These are phyloP conservation scores for Cyclaneusma minus DNA, from an alignment of 2,329 filamentous ascomycete species.

Conservation along the genomic window DNA sequence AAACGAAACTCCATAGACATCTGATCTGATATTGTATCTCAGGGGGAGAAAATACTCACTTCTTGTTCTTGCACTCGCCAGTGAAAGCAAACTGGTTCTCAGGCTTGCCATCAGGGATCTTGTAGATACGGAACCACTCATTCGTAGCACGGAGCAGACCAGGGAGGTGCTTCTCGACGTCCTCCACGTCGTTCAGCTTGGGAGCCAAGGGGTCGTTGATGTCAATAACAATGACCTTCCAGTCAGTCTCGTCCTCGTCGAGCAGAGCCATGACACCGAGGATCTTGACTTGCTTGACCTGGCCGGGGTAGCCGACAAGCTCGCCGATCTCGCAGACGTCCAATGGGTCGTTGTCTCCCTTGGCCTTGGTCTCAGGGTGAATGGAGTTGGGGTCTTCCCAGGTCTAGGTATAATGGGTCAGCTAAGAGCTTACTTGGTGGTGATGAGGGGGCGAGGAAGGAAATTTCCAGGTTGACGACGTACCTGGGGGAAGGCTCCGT, in stretches of 20 bases:
- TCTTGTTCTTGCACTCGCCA: conserved; percentile 99
- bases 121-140: conserved; percentile 99
- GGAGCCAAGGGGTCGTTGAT: conserved; percentile 90
- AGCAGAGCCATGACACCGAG: conserved; percentile 98
- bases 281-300: conserved; percentile 99
- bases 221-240: conserved; percentile 99
- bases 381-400: conserved; percentile 96
- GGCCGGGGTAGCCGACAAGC: conserved; percentile 86
- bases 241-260: conserved; percentile 99
- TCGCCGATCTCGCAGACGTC: conserved; percentile 99
- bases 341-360: conserved; percentile 98
- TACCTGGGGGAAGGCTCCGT: conserved; percentile 97
- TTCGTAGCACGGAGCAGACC: conserved; percentile 95
- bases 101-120: conserved; percentile 99
- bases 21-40: conserved; percentile 7
- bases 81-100: conserved; percentile 99
- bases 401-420: conserved; percentile 45
- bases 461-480: conserved; percentile 22
- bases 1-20: neutral
- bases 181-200: conserved; percentile 97
- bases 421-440: conserved; percentile 1
- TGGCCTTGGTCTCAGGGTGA: conserved; percentile 98
- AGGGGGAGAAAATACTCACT: conserved; percentile 32
- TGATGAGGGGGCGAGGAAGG: conserved; percentile 6
- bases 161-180: conserved; percentile 95